A percentile compares a stretch with the other conserved stretches of the same genome.
These are phyloP conservation scores for Mucor piriformis DNA, from an alignment of 371 early-diverging fungal species.

Conservation along the genomic window DNA sequence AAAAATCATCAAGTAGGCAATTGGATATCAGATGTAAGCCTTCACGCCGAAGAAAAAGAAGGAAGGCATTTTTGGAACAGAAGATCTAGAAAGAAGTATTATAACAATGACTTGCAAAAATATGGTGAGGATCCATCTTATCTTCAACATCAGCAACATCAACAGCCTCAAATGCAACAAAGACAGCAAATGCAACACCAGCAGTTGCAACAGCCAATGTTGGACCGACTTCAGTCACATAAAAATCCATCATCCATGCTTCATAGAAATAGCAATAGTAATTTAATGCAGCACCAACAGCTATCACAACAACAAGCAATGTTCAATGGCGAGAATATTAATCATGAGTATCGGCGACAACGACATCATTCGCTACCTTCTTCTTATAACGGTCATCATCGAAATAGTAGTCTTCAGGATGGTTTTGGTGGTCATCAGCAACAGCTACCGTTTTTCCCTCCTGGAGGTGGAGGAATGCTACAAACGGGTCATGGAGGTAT, in stretches of 20 bases:
- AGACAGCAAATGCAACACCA: not conserved
- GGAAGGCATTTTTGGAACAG: constrained; percentile 6
- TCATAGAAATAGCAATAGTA: not conserved
- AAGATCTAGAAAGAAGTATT: constrained; percentile 1
- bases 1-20: constrained; percentile 7
- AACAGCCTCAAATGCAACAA: not conserved
- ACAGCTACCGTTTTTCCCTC: not conserved
- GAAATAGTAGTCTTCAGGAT: not conserved
- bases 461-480: not conserved
- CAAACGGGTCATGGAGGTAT: not conserved
- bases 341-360: constrained; percentile 3
- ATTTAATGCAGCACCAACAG: not conserved
- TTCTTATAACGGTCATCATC: not conserved
- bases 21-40: constrained; percentile 1
- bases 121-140: not conserved
- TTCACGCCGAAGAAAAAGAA: constrained; percentile 4
- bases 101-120: not conserved
- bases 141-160: not conserved
- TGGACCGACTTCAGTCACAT: not conserved
- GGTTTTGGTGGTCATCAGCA: not conserved
- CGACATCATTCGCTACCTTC: constrained; percentile 9
- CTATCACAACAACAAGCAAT: not conserved
- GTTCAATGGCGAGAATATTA: not conserved
- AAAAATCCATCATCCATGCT: not conserved
- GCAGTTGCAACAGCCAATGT: not conserved